phyloP scores from a whole-genome alignment of 2,329 filamentous ascomycete species.

The Cytospora mali region DNA sequence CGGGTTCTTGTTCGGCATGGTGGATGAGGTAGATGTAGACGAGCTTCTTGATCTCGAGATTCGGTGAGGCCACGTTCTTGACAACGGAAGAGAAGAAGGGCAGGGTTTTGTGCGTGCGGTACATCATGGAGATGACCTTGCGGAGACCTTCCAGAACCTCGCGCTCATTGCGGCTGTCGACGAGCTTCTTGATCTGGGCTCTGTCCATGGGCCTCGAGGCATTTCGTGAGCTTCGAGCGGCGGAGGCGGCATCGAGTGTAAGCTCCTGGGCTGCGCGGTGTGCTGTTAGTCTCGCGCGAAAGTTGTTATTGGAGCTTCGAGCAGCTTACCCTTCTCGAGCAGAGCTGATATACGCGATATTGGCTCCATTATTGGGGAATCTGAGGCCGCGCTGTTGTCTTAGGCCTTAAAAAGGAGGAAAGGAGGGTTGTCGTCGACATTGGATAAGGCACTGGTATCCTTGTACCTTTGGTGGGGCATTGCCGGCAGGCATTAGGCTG shows the following conservation, averaged over 20 bases:
- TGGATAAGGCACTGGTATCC: neutral
- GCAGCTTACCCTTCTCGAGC: constrained; percentile 81
- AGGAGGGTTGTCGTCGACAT: neutral
- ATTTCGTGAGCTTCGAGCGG: constrained; percentile 69
- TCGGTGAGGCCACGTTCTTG: constrained; percentile 95
- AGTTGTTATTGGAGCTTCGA: neutral
- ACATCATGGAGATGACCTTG: constrained; percentile 93
- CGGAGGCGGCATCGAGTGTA: constrained; percentile 94
- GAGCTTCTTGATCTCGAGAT: constrained; percentile 93
- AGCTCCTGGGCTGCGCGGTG: constrained; percentile 78
- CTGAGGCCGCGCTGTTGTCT: neutral
- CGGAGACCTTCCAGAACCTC: constrained; percentile 92
- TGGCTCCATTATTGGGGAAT: constrained; percentile 73
- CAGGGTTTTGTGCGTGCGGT: constrained; percentile 82
- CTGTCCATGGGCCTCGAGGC: constrained; percentile 69
- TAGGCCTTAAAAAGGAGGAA: neutral
- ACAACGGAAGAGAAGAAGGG: constrained; percentile 97
- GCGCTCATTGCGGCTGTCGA: constrained; percentile 90
- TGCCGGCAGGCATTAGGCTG: constrained; percentile 1
- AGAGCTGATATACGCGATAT: constrained; percentile 91
- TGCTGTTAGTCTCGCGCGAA: constrained; percentile 24
- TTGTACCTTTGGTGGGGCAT: constrained; percentile 16
- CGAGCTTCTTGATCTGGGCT: constrained; percentile 88
- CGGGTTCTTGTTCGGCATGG: constrained; percentile 94
- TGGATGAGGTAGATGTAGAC: constrained; percentile 98